phyloP scores from a whole-genome alignment of 2,329 filamentous ascomycete genomes.

The Colletotrichum lupini region DNA sequence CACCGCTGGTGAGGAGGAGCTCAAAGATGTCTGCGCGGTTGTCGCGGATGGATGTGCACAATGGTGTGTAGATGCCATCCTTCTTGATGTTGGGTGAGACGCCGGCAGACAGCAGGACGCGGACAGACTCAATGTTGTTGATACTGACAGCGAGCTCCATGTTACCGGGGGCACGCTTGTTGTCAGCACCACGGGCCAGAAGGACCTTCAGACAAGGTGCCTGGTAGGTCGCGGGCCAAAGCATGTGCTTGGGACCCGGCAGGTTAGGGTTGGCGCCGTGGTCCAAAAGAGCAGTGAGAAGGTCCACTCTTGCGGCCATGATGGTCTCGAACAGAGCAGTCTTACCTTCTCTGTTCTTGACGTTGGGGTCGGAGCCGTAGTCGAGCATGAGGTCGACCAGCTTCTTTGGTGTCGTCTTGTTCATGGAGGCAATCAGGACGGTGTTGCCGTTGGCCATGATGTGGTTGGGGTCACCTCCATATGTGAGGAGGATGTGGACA shows the following conservation, averaged over 20 bases:
- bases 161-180: conserved; percentile 69
- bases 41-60: conserved; percentile 76
- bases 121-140: conserved; percentile 72
- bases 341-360: conserved; percentile 70
- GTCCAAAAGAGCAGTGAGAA: conserved; percentile 62
- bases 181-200: conserved; percentile 68
- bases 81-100: conserved; percentile 72
- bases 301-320: conserved; percentile 63
- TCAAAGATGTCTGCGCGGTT: conserved; percentile 71
- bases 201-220: conserved; percentile 68
- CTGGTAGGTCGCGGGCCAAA: conserved; percentile 73
- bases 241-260: conserved; percentile 75
- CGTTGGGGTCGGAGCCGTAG: conserved; percentile 68
- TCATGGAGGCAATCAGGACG: conserved; percentile 69
- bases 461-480: conserved; percentile 68
- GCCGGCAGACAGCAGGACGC: conserved; percentile 66
- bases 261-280: conserved; percentile 75
- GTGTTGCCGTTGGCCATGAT: conserved; percentile 68
- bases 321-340: conserved; percentile 74
- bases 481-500: conserved; percentile 68
- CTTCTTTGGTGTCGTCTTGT: conserved; percentile 64
- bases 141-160: conserved; percentile 73
- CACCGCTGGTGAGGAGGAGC: conserved; percentile 66
- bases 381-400: conserved; percentile 70
- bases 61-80: conserved; percentile 74